A percentile compares a stretch with the other conserved stretches of the same genome.
These are phyloP conservation scores for Coemansia sp. DNA, from an alignment of 192 early-diverging fungal species.

Conservation along the genomic window DNA sequence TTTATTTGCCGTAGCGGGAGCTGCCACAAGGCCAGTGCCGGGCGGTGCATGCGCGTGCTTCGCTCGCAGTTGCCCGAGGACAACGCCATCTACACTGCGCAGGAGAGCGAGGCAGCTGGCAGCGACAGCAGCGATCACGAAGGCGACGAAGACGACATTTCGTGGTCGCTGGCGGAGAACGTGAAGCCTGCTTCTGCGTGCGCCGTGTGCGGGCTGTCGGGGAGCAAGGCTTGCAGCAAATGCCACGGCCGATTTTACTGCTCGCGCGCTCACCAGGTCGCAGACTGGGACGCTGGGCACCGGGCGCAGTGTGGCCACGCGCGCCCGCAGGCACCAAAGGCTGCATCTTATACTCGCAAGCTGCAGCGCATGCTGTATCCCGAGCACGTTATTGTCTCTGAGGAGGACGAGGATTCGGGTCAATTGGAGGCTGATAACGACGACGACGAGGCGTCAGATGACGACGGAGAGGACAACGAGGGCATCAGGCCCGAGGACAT, in stretches of 20 bases:
- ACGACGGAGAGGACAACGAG: slow-evolving; percentile 20
- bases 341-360: slow-evolving; percentile 15
- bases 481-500: slow-evolving; percentile 9
- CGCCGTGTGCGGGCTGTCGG: slow-evolving; percentile 73
- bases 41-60: slow-evolving; percentile 80
- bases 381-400: slow-evolving; percentile 70
- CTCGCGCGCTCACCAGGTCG: slow-evolving; percentile 79
- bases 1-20: slow-evolving; percentile 90
- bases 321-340: slow-evolving; percentile 3
- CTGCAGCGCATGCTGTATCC: slow-evolving; percentile 58
- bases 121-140: no score
- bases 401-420: slow-evolving; percentile 54
- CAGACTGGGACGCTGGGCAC: slow-evolving; percentile 79
- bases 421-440: slow-evolving; percentile 57
- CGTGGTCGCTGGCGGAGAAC: slow-evolving; percentile 19
- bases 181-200: slow-evolving; percentile 57
- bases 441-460: slow-evolving; percentile 21
- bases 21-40: slow-evolving; percentile 69
- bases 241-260: slow-evolving; percentile 82
- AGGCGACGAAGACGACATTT: slow-evolving; percentile 34
- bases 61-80: slow-evolving; percentile 78
- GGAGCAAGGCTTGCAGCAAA: slow-evolving; percentile 74
- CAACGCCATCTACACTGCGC: slow-evolving; percentile 64
- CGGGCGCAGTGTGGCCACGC: slow-evolving; percentile 61
- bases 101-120: slow-evolving; percentile 15